Evolutionary conservation across 164 flowering plant genomes (phyloP), one percentile per base, ranked within the genome.

Genomic region (Magnolia changhungtana): DNA sequence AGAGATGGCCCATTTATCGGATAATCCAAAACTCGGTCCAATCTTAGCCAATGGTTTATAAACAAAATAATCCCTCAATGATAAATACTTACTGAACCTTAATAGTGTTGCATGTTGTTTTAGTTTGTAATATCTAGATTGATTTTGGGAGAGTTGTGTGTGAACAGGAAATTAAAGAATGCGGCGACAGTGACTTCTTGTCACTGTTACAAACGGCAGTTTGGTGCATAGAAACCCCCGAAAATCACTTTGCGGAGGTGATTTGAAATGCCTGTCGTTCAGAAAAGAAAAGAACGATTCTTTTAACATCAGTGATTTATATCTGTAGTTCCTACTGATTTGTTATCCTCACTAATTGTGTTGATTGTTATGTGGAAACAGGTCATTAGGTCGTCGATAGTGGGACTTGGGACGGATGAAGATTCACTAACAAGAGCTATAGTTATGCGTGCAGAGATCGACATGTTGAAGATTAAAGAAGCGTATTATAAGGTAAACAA

Each of bases 361-460:
- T 31, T 63, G 8, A 10, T 11, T 31, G 21, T 11, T 49, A 19
- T 31, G 69, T 23, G 7, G 65, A 20, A 71, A 23, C 84, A 90
- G 94, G 94, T 89, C 66, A 78, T 90, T n/a, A 82, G 84, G 75
- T 79, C 78, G 45, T 84, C 96, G 27, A 77, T 90, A 11, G 71
- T 77, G 64, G 93, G 96, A 55, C 71, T 90, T n/a, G 93, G 96
- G 20, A 91, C 93, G 50, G 93, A 94, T 75, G 95, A 94, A 82
- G 92, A 87, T 79, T 81, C 92, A 23, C 80, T 92, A 24, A 87
- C 86, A 2, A 86, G 95, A 83, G 94, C 87, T 4, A 88, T 94
- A 68, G 87, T 92, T 7, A 76, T 84, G 69, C 88, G 96, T 75
- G 95, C 96, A 71, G 96, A 92, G 73, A 78, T 87, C 8, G 90